Evolutionary conservation across 805 yeast species (phyloP).

Genomic region (Nakazawaea sp.): DNA sequence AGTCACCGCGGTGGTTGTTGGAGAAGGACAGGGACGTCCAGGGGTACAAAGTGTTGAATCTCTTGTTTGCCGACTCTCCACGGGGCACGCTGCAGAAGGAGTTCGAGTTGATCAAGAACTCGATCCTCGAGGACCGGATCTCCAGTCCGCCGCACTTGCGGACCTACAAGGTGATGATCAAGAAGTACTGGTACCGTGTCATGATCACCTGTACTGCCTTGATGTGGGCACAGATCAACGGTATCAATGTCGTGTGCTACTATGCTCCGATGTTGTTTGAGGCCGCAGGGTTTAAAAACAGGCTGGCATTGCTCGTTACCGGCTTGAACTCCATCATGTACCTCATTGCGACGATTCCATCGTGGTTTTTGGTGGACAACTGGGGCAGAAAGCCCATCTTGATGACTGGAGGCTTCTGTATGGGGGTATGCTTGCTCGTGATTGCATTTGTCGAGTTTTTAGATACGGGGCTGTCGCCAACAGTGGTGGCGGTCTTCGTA

Average conservation of each 20-base stretch:
- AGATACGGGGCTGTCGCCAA: conserved; percentile 47
- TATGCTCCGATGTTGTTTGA: conserved; percentile 90
- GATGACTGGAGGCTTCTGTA: conserved; percentile 68
- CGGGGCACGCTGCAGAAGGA: conserved; percentile 27
- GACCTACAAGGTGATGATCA: conserved; percentile 34
- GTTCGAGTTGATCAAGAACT: conserved; percentile 37
- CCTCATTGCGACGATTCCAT: conserved; percentile 62
- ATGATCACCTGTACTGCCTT: conserved; percentile 80
- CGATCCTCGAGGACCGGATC: conserved; percentile 31
- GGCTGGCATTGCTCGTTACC: conserved; percentile 80
- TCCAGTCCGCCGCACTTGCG: conserved; percentile 31
- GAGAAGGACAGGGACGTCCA: conserved; percentile 63
- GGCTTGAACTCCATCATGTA: conserved; percentile 65
- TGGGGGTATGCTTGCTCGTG: conserved; percentile 63
- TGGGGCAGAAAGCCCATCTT: conserved; percentile 92
- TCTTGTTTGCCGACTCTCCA: conserved; percentile 23
- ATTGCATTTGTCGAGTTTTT: conserved; percentile 58
- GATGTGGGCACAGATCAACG: conserved; percentile 85
- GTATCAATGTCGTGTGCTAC: conserved; percentile 83
- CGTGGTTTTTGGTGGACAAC: conserved; percentile 83
- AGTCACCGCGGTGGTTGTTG: conserved; percentile 83
- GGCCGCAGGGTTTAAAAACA: conserved; percentile 85
- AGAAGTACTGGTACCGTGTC: conserved; percentile 40
- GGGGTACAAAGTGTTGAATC: conserved; percentile 33
- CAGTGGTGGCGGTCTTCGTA: conserved; percentile 68